Conservation (phyloP, 2,329 filamentous ascomycete genomes). For the Nothophoma quercina region DNA sequence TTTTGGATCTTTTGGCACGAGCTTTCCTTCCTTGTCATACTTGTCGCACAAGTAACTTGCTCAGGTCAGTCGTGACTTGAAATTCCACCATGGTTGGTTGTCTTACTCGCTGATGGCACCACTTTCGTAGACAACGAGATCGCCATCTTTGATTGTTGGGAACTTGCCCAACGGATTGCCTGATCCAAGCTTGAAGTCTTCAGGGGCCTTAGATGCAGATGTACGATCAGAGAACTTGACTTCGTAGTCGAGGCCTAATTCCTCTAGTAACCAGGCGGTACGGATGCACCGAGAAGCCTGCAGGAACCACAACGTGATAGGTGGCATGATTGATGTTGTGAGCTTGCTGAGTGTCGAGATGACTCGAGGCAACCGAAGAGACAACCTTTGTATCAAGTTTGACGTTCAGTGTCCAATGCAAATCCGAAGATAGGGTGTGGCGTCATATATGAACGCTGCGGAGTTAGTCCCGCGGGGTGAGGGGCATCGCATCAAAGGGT, state of each 20-base stretch:
- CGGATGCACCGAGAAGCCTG: conserved; percentile 56
- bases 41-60: conserved; percentile 57
- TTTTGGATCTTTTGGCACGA: conserved; percentile 48
- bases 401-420: background rate
- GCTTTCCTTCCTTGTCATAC: conserved; percentile 51
- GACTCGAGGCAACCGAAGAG: background rate
- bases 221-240: conserved; percentile 52
- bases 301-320: conserved; percentile 57
- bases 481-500: conserved; percentile 5
- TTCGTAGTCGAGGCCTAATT: conserved; percentile 53
- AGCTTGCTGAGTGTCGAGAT: background rate
- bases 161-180: conserved; percentile 56
- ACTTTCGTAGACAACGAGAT: conserved; percentile 53
- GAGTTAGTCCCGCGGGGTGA: conserved; percentile 21
- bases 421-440: background rate
- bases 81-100: too few relatives aligned
- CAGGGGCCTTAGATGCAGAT: conserved; percentile 50
- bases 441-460: conserved; percentile 20
- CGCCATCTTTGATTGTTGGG: conserved; percentile 54
- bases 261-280: conserved; percentile 57
- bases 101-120: conserved; percentile 57
- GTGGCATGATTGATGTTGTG: conserved; percentile 15
- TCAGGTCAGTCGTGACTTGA: background rate
- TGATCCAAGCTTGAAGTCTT: conserved; percentile 52
- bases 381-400: too few relatives aligned